These are phyloP conservation scores for Boletellus ananiceps DNA, from an alignment of 768 basidiomycete species.

Conservation along the genomic window DNA sequence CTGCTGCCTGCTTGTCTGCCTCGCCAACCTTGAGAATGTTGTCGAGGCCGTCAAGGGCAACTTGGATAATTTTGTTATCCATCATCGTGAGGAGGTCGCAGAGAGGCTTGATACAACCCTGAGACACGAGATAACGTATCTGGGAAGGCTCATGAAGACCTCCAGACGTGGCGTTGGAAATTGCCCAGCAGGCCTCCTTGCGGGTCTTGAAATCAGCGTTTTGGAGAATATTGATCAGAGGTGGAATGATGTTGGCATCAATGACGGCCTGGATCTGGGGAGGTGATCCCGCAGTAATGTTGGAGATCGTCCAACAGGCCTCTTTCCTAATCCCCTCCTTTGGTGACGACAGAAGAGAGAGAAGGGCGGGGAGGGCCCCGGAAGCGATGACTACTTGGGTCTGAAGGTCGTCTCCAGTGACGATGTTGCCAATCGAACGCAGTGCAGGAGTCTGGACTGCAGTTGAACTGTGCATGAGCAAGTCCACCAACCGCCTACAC, in stretches of 20 bases:
- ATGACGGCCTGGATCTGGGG: slow-evolving; percentile 97
- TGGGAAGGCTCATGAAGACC: slow-evolving; percentile 94
- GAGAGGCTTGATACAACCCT: slow-evolving; percentile 97
- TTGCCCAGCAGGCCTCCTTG: slow-evolving; percentile 99
- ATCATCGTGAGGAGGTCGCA: slow-evolving; percentile 96
- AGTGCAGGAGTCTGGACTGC: slow-evolving; percentile 98
- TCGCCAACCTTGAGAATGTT: slow-evolving; percentile 98
- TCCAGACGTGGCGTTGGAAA: slow-evolving; percentile 98
- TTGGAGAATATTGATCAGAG: slow-evolving; percentile 95
- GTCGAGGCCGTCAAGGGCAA: slow-evolving; percentile 95
- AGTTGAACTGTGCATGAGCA: slow-evolving; percentile 91
- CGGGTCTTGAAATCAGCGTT: slow-evolving; percentile 99
- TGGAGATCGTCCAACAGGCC: slow-evolving; percentile 99
- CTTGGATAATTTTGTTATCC: slow-evolving; percentile 99
- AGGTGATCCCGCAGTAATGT: slow-evolving; percentile 95
- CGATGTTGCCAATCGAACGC: slow-evolving; percentile 98
- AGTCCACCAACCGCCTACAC: slow-evolving; percentile 93
- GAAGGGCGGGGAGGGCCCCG: slow-evolving; percentile 91
- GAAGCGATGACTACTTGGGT: slow-evolving; percentile 99
- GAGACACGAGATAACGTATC: slow-evolving; percentile 95
- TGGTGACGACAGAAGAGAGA: slow-evolving; percentile 88
- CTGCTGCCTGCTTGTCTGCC: slow-evolving; percentile 80
- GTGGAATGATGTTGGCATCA: slow-evolving; percentile 96
- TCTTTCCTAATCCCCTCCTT: slow-evolving; percentile 99
- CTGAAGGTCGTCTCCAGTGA: slow-evolving; percentile 98